These are phyloP conservation scores for Pyrenochaeta sp. DNA, from an alignment of 2,329 filamentous ascomycete genomes.

Conservation along the genomic window DNA sequence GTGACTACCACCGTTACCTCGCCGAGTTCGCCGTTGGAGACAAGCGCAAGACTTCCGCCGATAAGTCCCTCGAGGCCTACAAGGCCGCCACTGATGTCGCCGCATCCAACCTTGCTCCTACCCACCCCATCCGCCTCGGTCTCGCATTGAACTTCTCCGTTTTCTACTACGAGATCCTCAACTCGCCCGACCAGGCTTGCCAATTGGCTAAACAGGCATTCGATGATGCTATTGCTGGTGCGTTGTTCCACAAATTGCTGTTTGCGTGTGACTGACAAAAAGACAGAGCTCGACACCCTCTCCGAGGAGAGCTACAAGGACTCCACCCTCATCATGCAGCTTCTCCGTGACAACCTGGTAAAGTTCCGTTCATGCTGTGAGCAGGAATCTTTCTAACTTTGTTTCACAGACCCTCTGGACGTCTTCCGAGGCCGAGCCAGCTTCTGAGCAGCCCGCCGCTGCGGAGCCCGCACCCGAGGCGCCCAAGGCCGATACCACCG, in stretches of 20 bases:
- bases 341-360: conserved; percentile 94
- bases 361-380: conserved; percentile 17
- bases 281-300: conserved; percentile 87
- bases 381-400: conserved; percentile 1
- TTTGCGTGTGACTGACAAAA: conserved; percentile 23
- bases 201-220: conserved; percentile 96
- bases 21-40: conserved; percentile 95
- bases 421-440: conserved; percentile 93
- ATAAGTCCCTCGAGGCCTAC: conserved; percentile 96
- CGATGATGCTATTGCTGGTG: conserved; percentile 91
- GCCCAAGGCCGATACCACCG: conserved; percentile 49
- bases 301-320: conserved; percentile 99
- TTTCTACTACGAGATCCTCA: conserved; percentile 99
- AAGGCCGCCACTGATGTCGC: conserved; percentile 92
- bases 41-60: conserved; percentile 92
- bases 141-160: conserved; percentile 96
- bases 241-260: conserved; percentile 34
- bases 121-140: conserved; percentile 91
- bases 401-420: conserved; percentile 89
- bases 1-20: conserved; percentile 98
- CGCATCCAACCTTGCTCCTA: conserved; percentile 86
- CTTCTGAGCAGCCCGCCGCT: conserved; percentile 63
- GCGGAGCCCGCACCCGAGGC: conserved; percentile 63
- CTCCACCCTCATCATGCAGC: conserved; percentile 98
- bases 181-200: conserved; percentile 97